phyloP scores from a whole-genome alignment of 805 yeast species.

The Brettanomyces custersianus region DNA sequence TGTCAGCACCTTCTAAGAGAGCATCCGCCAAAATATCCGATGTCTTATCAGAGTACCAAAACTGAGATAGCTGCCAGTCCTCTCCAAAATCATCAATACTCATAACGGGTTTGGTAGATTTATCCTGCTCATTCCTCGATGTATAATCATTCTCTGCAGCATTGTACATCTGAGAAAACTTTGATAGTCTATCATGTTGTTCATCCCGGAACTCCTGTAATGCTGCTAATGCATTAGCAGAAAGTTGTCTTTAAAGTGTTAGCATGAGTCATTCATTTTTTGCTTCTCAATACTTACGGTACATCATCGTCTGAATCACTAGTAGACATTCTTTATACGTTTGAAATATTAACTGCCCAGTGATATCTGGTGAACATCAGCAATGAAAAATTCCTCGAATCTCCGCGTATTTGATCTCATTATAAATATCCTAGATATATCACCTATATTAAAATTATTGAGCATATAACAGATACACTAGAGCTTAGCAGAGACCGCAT shows the following conservation, averaged over 20 bases:
- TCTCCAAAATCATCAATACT: slow-evolving; percentile 70
- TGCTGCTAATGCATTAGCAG: slow-evolving; percentile 44
- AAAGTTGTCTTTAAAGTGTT: slow-evolving; percentile 26
- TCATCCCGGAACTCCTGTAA: slow-evolving; percentile 58
- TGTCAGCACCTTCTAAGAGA: slow-evolving; percentile 67
- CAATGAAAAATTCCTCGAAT: too few relatives aligned
- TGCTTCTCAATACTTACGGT: slow-evolving; percentile 14
- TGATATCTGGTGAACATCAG: too few relatives aligned
- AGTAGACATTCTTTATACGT: too few relatives aligned
- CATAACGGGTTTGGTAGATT: slow-evolving; percentile 2
- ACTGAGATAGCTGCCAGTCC: slow-evolving; percentile 92
- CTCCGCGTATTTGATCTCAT: too few relatives aligned
- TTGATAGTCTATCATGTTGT: slow-evolving; percentile 45
- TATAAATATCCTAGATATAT: too few relatives aligned
- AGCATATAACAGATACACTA: too few relatives aligned
- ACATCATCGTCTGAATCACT: slow-evolving; percentile 22
- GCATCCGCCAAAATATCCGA: slow-evolving; percentile 63
- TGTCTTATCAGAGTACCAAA: slow-evolving; percentile 77
- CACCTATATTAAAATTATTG: too few relatives aligned
- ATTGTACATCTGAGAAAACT: slow-evolving; percentile 44
- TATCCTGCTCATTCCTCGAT: slow-evolving; percentile 11
- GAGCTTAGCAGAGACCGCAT: too few relatives aligned
- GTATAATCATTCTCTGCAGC: slow-evolving; percentile 51
- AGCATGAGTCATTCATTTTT: background rate
- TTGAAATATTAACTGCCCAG: too few relatives aligned